Percentiles rank a stretch among this genome's conserved stretches.
These are phyloP conservation scores for Arxiozyma telluris DNA, from an alignment of 1,139 yeast genomes.

Conservation along the genomic window DNA sequence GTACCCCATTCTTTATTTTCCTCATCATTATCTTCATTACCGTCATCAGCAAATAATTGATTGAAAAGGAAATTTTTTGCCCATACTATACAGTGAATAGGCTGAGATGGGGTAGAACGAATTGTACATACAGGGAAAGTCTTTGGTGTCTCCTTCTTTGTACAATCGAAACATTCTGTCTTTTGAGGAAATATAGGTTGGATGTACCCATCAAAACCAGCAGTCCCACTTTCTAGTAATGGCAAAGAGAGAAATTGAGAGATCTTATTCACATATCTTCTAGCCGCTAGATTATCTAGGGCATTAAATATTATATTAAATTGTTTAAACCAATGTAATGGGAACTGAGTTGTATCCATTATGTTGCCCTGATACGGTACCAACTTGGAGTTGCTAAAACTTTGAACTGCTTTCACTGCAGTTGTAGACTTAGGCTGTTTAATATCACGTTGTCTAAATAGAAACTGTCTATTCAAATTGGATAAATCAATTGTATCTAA, in stretches of 20 bases:
- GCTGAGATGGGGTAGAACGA: constrained; percentile 91
- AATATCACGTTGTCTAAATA: constrained; percentile 79
- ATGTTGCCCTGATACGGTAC: constrained; percentile 83
- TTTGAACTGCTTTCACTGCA: constrained; percentile 71
- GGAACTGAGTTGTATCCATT: constrained; percentile 65
- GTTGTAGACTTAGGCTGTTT: constrained; percentile 77
- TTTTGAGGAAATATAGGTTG: constrained; percentile 79
- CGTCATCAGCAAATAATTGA: constrained; percentile 57
- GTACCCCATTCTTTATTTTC: constrained; percentile 45
- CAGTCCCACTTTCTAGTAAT: constrained; percentile 87
- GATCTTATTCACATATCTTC: constrained; percentile 80
- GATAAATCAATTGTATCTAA: constrained; percentile 89
- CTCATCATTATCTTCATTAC: constrained; percentile 35
- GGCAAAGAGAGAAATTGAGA: constrained; percentile 67
- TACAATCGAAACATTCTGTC: constrained; percentile 92
- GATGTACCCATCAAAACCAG: constrained; percentile 89
- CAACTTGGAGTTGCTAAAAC: constrained; percentile 63
- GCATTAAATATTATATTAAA: constrained; percentile 84
- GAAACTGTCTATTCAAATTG: constrained; percentile 85
- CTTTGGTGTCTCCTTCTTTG: constrained; percentile 77
- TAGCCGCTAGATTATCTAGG: constrained; percentile 84
- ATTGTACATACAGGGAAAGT: constrained; percentile 95
- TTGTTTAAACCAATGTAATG: constrained; percentile 70
- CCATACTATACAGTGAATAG: constrained; percentile 96
- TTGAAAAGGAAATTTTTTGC: constrained; percentile 83